phyloP scores from a whole-genome alignment of 805 yeast genomes.

The Candida maris region DNA sequence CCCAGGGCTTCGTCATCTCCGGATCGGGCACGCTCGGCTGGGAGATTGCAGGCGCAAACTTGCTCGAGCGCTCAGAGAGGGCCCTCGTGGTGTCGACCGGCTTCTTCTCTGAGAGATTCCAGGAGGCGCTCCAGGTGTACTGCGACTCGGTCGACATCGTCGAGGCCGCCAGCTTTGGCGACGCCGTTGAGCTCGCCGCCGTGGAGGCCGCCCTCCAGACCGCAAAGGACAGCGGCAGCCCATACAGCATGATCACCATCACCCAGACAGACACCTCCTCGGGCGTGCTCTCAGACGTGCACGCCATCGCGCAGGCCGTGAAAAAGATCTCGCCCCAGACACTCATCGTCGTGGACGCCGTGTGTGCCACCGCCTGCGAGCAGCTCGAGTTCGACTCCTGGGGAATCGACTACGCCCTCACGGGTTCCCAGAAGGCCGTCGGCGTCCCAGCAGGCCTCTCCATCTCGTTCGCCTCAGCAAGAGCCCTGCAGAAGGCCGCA shows the following conservation, averaged over 20 bases:
- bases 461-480: conserved; percentile 66
- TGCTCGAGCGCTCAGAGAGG: conserved; percentile 60
- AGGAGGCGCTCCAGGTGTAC: conserved; percentile 67
- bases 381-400: conserved; percentile 79
- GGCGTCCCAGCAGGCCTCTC: conserved; percentile 94
- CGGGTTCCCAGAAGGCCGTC: conserved; percentile 94
- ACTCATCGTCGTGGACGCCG: conserved; percentile 86
- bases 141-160: conserved; percentile 74
- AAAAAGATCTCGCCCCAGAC: conserved; percentile 71
- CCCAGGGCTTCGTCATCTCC: conserved; percentile 78
- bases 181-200: conserved; percentile 51
- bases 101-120: conserved; percentile 80
- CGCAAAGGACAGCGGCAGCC: conserved; percentile 27
- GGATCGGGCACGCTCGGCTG: conserved; percentile 96
- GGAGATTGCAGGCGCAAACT: conserved; percentile 83
- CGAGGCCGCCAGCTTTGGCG: conserved; percentile 66
- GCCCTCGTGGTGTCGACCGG: conserved; percentile 88
- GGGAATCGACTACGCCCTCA: conserved; percentile 83
- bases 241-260: conserved; percentile 69
- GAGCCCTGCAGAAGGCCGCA: conserved; percentile 66
- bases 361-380: conserved; percentile 92
- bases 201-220: conserved; percentile 53
- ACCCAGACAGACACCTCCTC: conserved; percentile 98
- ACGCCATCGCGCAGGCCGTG: conserved; percentile 57
- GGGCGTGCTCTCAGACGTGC: conserved; percentile 79